These are phyloP conservation scores for Hyphopichia khmerensis DNA, from an alignment of 1,139 yeast genomes.

Conservation along the genomic window DNA sequence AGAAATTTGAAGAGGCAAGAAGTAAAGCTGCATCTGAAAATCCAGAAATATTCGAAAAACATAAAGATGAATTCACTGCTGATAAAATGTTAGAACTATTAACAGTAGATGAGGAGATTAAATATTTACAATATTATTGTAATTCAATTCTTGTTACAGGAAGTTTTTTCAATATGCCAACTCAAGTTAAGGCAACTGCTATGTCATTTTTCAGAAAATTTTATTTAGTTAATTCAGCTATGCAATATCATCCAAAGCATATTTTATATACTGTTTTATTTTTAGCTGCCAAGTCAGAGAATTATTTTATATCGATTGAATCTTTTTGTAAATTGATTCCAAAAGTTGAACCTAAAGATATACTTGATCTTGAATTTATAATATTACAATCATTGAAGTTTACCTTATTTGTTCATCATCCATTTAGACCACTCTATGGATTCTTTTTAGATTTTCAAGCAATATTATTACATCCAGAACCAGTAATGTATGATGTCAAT, in stretches of 20 bases:
- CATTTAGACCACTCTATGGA: constrained; percentile 85
- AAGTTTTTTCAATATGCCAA: constrained; percentile 46
- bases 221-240: constrained; percentile 72
- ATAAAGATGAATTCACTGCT: constrained; percentile 28
- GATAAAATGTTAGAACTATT: constrained; percentile 44
- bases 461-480: constrained; percentile 44
- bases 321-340: constrained; percentile 73
- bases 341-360: constrained; percentile 63
- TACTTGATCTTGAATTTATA: constrained; percentile 75
- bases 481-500: constrained; percentile 35
- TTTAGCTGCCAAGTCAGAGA: constrained; percentile 76
- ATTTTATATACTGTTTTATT: constrained; percentile 83
- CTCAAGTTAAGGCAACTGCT: constrained; percentile 73
- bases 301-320: constrained; percentile 81
- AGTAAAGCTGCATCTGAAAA: constrained; percentile 28
- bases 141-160: constrained; percentile 62
- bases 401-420: constrained; percentile 83
- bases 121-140: constrained; percentile 67
- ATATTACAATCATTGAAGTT: constrained; percentile 74
- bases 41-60: constrained; percentile 27
- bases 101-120: constrained; percentile 65
- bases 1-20: constrained; percentile 27
- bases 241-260: constrained; percentile 86
- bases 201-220: constrained; percentile 79
- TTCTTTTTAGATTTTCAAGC: constrained; percentile 85